Evolutionary conservation across 2,329 filamentous ascomycete species (phyloP).

Genomic region (Elsinoe ampelina): DNA sequence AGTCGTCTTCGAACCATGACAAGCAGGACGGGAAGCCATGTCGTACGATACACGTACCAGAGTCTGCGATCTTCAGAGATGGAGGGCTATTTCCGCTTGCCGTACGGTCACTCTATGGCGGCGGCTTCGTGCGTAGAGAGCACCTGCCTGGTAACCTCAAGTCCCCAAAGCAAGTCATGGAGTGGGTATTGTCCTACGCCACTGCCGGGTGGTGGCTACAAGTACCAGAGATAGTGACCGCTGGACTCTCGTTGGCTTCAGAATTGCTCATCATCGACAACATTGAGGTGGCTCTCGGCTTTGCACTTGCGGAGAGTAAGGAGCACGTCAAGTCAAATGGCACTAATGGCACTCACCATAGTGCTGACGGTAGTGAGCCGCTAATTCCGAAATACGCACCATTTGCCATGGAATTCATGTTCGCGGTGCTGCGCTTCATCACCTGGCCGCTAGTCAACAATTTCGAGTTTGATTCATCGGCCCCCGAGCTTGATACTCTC

Average conservation of each 20-base stretch:
- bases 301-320: not conserved
- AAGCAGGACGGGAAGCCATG: not conserved
- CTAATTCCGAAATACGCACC: constrained; percentile 4
- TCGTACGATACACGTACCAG: not conserved
- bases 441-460: constrained; percentile 9
- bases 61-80: not conserved
- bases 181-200: constrained; percentile 6
- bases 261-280: constrained; percentile 9
- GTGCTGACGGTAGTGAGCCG: too few relatives aligned
- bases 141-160: constrained; percentile 4
- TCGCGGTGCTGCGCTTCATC: constrained; percentile 9
- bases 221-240: constrained; percentile 3
- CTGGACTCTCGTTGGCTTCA: constrained; percentile 4
- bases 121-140: constrained; percentile 1
- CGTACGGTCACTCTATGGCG: constrained; percentile 6
- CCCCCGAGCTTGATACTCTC: not conserved
- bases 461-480: constrained; percentile 5
- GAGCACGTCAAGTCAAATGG: not conserved
- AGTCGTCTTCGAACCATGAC: not conserved
- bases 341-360: not conserved
- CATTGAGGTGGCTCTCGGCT: constrained; percentile 12
- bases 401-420: constrained; percentile 3
- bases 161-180: constrained; percentile 12
- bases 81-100: constrained; percentile 6
- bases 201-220: constrained; percentile 9